phyloP scores from a whole-genome alignment of 2,329 filamentous ascomycete species.

The Penicillium vulpinum region DNA sequence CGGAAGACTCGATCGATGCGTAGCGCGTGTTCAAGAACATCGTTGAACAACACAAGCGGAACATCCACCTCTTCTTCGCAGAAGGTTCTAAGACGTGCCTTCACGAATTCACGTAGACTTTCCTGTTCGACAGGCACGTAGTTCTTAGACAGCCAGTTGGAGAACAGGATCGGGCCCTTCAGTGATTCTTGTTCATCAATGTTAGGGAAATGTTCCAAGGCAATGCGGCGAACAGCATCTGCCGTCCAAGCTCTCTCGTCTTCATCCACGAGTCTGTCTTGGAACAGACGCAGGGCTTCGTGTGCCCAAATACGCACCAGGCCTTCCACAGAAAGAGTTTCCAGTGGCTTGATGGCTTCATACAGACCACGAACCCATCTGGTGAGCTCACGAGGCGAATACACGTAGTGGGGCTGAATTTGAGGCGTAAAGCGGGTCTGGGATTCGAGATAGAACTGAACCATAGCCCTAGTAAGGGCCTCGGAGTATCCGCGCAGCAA shows the following conservation, averaged over 20 bases:
- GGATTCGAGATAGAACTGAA: conserved; percentile 91
- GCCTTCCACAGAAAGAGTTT: conserved; percentile 83
- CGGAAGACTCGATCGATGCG: conserved; percentile 98
- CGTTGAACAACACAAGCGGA: conserved; percentile 97
- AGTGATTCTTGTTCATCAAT: conserved; percentile 88
- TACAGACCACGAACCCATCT: conserved; percentile 97
- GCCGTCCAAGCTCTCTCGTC: conserved; percentile 96
- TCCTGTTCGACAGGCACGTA: conserved; percentile 97
- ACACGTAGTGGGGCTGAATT: conserved; percentile 98
- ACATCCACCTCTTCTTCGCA: conserved; percentile 99
- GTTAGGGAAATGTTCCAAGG: conserved; percentile 89
- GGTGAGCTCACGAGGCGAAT: conserved; percentile 97
- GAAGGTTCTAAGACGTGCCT: conserved; percentile 94
- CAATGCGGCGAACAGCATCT: conserved; percentile 80
- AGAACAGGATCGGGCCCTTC: conserved; percentile 92
- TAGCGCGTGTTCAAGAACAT: conserved; percentile 95
- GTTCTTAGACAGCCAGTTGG: conserved; percentile 98
- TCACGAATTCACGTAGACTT: conserved; percentile 93
- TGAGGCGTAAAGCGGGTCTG: conserved; percentile 92
- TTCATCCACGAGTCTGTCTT: conserved; percentile 91
- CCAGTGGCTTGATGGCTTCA: conserved; percentile 90
- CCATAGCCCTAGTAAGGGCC: conserved; percentile 94
- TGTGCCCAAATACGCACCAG: conserved; percentile 97
- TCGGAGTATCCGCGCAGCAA: conserved; percentile 94
- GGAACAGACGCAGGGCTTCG: conserved; percentile 92